Base-by-base conservation (phyloP, 768 basidiomycete genomes). In the Dentipellis sp. region DNA sequence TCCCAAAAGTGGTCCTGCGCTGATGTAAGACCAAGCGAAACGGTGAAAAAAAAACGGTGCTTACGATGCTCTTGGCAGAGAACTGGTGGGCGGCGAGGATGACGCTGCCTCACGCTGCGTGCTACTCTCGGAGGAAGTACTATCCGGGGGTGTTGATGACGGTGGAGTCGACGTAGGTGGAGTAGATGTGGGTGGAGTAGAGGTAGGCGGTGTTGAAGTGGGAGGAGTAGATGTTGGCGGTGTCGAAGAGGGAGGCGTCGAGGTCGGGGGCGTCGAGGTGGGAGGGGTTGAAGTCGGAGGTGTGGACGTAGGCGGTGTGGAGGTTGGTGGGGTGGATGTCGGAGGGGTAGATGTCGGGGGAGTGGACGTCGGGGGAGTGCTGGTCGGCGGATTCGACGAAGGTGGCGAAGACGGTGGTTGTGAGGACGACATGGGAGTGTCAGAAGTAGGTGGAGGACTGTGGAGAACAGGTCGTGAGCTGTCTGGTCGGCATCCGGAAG, bases 1-100 rank as follows among this genome's bases (percentile, higher is more conserved):
- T 78, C 56, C 69, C 67, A 53, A 83, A 70, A 1, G 80, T 85
- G 21, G 77, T 75, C 55, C 84, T 86, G 22, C 8, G 42, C 38
- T 34, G n/a, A 29, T 12, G 23, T 4, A n/a, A 36, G 10, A 12
- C 63, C 57, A 49, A 62, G 59, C 47, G 47, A 48, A 21, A 60
- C 11, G 55, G 57, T 38, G 62, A 47, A 45, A 49, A 47, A 45
- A 49, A 46, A 19, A 50, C 52, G 54, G 57, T 59, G 52, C 58
- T 56, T 54, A 61, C 55, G 64, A 61, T 62, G 63, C 65, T 58
- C 68, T 66, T 22, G 58, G 56, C 49, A 62, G 51, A 9, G 23
- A 7, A 8, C 48, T n/a, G 8, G 56, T 37, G 29, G 59, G 49
- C 16, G 65, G 54, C 48, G 59, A 62, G 19, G 56, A 66, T 21